Conservation (phyloP, 1,284 basidiomycete species). For the Trametes hirsuta region DNA sequence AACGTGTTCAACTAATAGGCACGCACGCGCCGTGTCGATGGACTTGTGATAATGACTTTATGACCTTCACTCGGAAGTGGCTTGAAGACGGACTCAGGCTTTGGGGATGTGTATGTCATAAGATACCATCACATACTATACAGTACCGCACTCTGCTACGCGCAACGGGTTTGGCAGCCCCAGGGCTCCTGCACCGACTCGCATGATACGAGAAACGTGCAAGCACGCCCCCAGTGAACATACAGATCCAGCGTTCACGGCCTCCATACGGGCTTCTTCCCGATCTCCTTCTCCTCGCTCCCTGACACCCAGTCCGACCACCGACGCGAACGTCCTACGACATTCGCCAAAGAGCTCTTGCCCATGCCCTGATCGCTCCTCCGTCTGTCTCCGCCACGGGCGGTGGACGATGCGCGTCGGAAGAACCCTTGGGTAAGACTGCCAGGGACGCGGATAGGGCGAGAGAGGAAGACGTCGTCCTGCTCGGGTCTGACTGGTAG, state of each 20-base stretch:
- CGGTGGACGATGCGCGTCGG: neutral
- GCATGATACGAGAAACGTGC: too few species aligned
- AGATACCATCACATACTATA: neutral
- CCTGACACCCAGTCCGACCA: neutral
- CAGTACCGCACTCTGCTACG: neutral
- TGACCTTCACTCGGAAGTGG: too few species aligned
- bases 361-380: neutral
- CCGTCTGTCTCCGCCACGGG: neutral
- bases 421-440: conserved; percentile 1
- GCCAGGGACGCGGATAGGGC: conserved; percentile 7
- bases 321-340: neutral
- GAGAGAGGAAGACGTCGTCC: conserved; percentile 17
- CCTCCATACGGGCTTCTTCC: conserved; percentile 1
- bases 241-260: neutral
- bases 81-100: too few species aligned
- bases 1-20: too few species aligned
- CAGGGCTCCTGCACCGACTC: too few species aligned
- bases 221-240: neutral
- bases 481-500: neutral
- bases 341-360: neutral
- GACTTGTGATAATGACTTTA: too few species aligned
- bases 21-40: too few species aligned
- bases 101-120: too few species aligned
- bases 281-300: neutral
- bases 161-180: neutral